Percentiles rank a stretch among this genome's conserved stretches.
Evolutionary conservation across 1,139 yeast species (phyloP).

Genomic region (Yamadazyma dushanensis): DNA sequence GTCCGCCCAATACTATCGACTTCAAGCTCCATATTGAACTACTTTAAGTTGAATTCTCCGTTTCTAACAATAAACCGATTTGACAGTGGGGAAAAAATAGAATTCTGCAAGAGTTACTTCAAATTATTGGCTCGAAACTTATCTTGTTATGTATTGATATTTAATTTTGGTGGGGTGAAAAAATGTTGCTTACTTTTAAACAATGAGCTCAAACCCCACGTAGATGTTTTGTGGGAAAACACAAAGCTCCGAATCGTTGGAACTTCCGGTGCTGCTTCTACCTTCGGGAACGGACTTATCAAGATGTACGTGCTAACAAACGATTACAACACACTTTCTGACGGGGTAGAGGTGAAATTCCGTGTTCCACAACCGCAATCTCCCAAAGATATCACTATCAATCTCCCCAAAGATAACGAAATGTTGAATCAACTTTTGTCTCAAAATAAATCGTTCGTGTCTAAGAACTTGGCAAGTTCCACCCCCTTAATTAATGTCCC

Average conservation of each 20-base stretch:
- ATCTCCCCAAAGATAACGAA: constrained; percentile 13
- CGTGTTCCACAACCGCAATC: constrained; percentile 13
- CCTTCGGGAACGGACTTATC: constrained; percentile 37
- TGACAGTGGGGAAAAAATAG: constrained; percentile 16
- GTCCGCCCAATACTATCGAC: constrained; percentile 26
- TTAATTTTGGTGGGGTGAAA: constrained; percentile 14
- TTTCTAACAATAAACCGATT: constrained; percentile 27
- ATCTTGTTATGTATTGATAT: constrained; percentile 35
- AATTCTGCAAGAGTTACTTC: constrained; percentile 34
- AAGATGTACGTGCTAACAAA: constrained; percentile 27
- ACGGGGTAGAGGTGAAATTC: constrained; percentile 18
- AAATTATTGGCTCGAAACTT: constrained; percentile 32
- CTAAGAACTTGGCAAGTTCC: constrained; percentile 9
- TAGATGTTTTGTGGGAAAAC: constrained; percentile 29
- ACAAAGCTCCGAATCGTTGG: constrained; percentile 37
- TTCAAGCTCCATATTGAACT: constrained; percentile 28
- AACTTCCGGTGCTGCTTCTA: constrained; percentile 38
- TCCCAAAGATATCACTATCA: constrained; percentile 17
- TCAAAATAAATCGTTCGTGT: constrained; percentile 17
- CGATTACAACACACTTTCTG: constrained; percentile 24
- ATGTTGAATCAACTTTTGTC: constrained; percentile 17
- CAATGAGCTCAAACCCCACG: constrained; percentile 36
- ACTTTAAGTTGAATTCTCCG: constrained; percentile 35
- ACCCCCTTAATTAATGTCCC: constrained; percentile 26
- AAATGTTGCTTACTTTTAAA: constrained; percentile 28